Conservation (phyloP, 768 basidiomycete species). For the Jaapia argillacea region DNA sequence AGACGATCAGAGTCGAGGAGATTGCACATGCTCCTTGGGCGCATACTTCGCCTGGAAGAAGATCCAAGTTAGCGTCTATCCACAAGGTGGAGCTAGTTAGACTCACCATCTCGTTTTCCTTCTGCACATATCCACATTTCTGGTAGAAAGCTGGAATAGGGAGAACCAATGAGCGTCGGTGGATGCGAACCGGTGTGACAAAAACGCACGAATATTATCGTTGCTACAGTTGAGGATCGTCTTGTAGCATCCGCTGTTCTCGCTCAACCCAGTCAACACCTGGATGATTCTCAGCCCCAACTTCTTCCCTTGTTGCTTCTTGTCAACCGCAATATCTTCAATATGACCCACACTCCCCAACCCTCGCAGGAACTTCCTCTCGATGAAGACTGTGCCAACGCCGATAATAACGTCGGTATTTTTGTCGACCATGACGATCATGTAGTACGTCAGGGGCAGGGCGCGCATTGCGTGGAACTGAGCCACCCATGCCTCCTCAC, state of each 20-base stretch:
- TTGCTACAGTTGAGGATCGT: constrained; percentile 94
- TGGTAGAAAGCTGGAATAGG: constrained; percentile 75
- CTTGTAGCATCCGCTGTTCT: constrained; percentile 83
- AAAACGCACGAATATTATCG: constrained; percentile 79
- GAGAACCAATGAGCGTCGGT: constrained; percentile 4
- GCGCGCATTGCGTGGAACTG: constrained; percentile 56
- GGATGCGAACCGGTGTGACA: not conserved
- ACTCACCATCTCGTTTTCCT: constrained; percentile 88
- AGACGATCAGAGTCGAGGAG: no score
- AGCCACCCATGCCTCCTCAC: constrained; percentile 55
- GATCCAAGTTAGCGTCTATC: not conserved
- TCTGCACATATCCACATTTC: constrained; percentile 89
- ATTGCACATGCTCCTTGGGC: no score
- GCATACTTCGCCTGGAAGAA: constrained; percentile 47
- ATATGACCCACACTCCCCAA: constrained; percentile 91
- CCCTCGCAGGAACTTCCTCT: constrained; percentile 88
- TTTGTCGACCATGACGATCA: constrained; percentile 75
- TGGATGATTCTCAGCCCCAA: constrained; percentile 83
- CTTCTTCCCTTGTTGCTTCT: constrained; percentile 83
- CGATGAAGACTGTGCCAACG: constrained; percentile 77
- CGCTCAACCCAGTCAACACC: constrained; percentile 76
- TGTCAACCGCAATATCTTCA: constrained; percentile 94
- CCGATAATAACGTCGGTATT: constrained; percentile 72
- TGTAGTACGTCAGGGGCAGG: constrained; percentile 60
- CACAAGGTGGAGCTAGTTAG: constrained; percentile 1